Evolutionary conservation across 495 filamentous ascomycete genomes (phyloP).

Genomic region (Aspergillus sparsus): DNA sequence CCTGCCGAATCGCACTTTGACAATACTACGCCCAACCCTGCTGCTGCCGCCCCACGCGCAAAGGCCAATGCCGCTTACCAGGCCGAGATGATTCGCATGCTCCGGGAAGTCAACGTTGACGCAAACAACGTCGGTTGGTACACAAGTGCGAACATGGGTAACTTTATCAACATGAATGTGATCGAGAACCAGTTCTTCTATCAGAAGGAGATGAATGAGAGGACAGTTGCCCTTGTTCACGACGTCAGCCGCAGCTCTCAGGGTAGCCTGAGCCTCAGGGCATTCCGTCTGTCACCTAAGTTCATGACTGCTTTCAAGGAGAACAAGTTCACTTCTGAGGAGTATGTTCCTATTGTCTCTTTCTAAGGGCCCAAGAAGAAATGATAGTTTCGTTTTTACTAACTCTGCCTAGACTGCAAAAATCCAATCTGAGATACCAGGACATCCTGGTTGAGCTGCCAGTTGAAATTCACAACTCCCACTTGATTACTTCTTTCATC

Average conservation of each 20-base stretch:
- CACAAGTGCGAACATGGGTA: constrained; percentile 97
- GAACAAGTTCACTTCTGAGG: constrained; percentile 93
- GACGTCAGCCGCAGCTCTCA: constrained; percentile 92
- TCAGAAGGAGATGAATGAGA: constrained; percentile 89
- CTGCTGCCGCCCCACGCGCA: constrained; percentile 84
- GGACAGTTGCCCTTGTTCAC: constrained; percentile 91
- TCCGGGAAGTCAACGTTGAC: constrained; percentile 96
- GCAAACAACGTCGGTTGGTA: constrained; percentile 99
- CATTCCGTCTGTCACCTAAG: constrained; percentile 81
- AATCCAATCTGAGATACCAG: constrained; percentile 87
- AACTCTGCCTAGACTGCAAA: constrained; percentile 68
- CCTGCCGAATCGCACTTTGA: constrained; percentile 79
- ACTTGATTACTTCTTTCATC: constrained; percentile 91
- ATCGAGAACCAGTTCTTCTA: constrained; percentile 98
- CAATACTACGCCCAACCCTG: constrained; percentile 69
- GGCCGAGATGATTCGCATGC: constrained; percentile 94
- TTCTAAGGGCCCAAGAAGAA: too few relatives aligned
- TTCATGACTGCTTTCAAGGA: constrained; percentile 96
- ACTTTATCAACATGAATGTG: constrained; percentile 91
- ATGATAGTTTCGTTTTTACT: neutral
- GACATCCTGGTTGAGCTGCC: constrained; percentile 93
- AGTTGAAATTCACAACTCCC: constrained; percentile 92
- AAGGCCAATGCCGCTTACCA: constrained; percentile 90
- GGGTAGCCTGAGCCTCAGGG: constrained; percentile 84
- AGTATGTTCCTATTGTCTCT: constrained; percentile 51